phyloP scores from a whole-genome alignment of 164 flowering plant species.

The Stephania cephalantha region DNA sequence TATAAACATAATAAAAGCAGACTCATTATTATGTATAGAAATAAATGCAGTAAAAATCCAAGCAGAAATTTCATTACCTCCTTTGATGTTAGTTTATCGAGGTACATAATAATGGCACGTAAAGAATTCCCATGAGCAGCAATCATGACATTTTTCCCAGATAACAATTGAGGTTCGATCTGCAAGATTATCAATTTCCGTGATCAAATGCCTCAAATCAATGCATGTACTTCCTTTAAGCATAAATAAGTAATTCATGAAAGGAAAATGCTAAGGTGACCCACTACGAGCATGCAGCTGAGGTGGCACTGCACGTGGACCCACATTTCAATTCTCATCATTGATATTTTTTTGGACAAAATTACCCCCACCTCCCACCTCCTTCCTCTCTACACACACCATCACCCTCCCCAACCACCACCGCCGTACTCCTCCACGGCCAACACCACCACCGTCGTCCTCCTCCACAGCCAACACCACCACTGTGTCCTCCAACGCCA shows the following conservation, averaged over 20 bases:
- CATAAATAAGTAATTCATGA: not conserved
- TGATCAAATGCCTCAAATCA: conserved; percentile 17
- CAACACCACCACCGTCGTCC: no score
- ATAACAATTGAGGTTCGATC: conserved; percentile 76
- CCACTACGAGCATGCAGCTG: no score
- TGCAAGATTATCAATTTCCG: conserved; percentile 25
- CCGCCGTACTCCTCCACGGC: no score
- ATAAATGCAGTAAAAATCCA: not conserved
- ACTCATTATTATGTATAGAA: conserved; percentile 4
- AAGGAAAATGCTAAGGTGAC: no score
- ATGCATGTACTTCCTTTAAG: not conserved
- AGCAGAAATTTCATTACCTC: conserved; percentile 44
- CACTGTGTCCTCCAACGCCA: no score
- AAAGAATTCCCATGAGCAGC: conserved; percentile 98
- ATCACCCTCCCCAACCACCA: no score
- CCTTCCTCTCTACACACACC: no score
- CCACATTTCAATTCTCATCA: no score
- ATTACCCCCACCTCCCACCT: no score
- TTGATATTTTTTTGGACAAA: no score
- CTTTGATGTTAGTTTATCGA: conserved; percentile 89
- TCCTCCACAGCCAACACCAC: no score
- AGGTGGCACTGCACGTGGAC: no score
- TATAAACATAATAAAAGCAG: conserved; percentile 15
- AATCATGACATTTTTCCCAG: conserved; percentile 92
- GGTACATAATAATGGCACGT: conserved; percentile 98